A percentile compares a stretch with the other conserved stretches of the same genome.
Conservation (phyloP, 768 basidiomycete species). For the Termitomyces sp. region DNA sequence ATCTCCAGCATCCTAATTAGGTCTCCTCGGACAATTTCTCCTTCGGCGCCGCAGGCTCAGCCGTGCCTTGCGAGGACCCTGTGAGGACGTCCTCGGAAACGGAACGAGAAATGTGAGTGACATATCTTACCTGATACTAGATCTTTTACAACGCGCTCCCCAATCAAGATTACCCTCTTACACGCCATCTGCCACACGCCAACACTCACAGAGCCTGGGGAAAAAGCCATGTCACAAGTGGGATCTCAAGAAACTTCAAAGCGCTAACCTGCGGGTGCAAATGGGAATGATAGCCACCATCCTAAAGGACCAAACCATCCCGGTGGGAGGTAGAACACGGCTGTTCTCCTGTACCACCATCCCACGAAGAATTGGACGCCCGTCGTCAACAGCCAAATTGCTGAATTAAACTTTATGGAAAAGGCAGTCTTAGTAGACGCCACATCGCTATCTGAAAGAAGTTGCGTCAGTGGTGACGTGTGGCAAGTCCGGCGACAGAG, state of each 20-base stretch:
- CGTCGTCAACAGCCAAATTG: conserved; percentile 82
- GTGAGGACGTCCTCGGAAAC: neutral
- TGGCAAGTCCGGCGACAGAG: neutral
- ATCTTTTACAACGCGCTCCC: conserved; percentile 69
- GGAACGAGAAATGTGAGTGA: neutral
- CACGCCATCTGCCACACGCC: conserved; percentile 96
- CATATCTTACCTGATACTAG: conserved; percentile 40
- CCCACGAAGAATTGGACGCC: conserved; percentile 80
- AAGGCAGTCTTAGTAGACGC: conserved; percentile 56
- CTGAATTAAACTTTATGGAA: conserved; percentile 61
- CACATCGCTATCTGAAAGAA: conserved; percentile 57
- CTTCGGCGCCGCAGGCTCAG: conserved; percentile 7
- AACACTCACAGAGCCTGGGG: conserved; percentile 82
- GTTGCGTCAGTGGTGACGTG: conserved; percentile 1
- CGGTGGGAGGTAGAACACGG: conserved; percentile 89
- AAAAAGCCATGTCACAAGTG: neutral
- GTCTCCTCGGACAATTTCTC: conserved; percentile 10
- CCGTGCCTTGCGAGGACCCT: conserved; percentile 8
- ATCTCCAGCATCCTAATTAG: neutral
- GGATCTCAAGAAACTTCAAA: neutral
- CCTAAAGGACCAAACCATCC: conserved; percentile 87
- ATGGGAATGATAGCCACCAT: conserved; percentile 89
- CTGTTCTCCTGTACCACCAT: conserved; percentile 87
- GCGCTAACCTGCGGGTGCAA: conserved; percentile 77
- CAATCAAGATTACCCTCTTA: conserved; percentile 73